Evolutionary conservation across 2,329 filamentous ascomycete genomes (phyloP).

Genomic region (Elsinoe australis): DNA sequence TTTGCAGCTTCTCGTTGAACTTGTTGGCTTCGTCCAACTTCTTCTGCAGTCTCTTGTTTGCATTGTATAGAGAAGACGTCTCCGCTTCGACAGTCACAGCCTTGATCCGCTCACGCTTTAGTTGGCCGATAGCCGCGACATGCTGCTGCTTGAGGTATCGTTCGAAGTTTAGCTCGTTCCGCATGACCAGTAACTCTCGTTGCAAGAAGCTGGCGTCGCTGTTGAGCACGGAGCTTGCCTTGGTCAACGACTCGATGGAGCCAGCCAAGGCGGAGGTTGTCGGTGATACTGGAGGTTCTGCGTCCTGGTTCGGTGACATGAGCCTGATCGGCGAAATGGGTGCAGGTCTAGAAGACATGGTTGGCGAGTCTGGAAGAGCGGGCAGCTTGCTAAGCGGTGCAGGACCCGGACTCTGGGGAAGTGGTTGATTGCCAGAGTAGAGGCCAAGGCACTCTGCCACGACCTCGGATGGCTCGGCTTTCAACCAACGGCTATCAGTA

Average conservation of each 20-base stretch:
- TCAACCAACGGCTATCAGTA: conserved; percentile 70
- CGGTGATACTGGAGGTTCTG: conserved; percentile 1
- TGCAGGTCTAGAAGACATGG: conserved; percentile 22
- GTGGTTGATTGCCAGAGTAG: conserved; percentile 41
- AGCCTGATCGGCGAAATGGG: conserved; percentile 4
- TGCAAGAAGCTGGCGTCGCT: conserved; percentile 52
- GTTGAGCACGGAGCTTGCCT: not conserved
- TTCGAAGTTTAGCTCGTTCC: conserved; percentile 77
- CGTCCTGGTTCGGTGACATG: not conserved
- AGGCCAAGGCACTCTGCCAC: conserved; percentile 71
- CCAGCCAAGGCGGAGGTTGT: conserved; percentile 10
- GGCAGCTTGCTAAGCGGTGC: conserved; percentile 42
- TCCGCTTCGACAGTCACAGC: conserved; percentile 75
- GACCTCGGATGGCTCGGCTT: conserved; percentile 70
- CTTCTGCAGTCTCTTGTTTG: conserved; percentile 64
- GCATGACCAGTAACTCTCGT: conserved; percentile 64
- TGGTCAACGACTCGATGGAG: conserved; percentile 11
- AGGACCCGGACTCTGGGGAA: conserved; percentile 40
- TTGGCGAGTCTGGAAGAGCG: conserved; percentile 35
- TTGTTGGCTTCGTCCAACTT: conserved; percentile 67
- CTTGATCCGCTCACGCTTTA: conserved; percentile 65
- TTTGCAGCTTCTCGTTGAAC: conserved; percentile 60
- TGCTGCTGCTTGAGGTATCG: conserved; percentile 78
- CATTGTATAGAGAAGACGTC: conserved; percentile 71
- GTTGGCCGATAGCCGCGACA: conserved; percentile 69